Percentiles rank a stretch among this genome's conserved stretches.
phyloP scores from a whole-genome alignment of 1,284 basidiomycete genomes.

The Moniliophthora roreri region DNA sequence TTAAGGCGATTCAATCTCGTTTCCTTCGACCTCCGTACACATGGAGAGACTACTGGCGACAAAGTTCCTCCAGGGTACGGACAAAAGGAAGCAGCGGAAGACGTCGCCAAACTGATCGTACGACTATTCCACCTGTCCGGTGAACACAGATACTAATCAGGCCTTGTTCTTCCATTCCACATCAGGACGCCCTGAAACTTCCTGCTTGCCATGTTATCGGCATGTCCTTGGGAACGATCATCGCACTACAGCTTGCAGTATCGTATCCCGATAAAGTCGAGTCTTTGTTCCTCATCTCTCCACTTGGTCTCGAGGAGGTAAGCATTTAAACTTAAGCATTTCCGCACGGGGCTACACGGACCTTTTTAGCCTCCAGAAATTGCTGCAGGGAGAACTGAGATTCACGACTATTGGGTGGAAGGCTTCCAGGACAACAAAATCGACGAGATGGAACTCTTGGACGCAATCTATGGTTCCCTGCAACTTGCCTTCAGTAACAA shows the following conservation, averaged over 20 bases:
- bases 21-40: slow-evolving; percentile 13
- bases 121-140: too few species aligned
- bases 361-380: slow-evolving; percentile 32
- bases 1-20: slow-evolving; percentile 17
- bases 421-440: slow-evolving; percentile 19
- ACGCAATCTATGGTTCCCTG: slow-evolving; percentile 31
- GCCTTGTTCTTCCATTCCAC: too few species aligned
- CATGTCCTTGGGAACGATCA: slow-evolving; percentile 33
- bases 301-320: slow-evolving; percentile 35
- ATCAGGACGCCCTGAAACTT: slow-evolving; percentile 14
- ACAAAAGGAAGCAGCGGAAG: slow-evolving; percentile 12
- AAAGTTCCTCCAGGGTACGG: slow-evolving; percentile 13
- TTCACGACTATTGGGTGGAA: slow-evolving; percentile 33
- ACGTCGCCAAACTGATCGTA: slow-evolving; percentile 16
- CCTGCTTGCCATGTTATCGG: slow-evolving; percentile 30
- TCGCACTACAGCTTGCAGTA: slow-evolving; percentile 34
- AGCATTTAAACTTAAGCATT: slow-evolving; percentile 8
- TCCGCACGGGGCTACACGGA: neutral
- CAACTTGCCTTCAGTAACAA: slow-evolving; percentile 37
- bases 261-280: slow-evolving; percentile 31
- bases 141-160: neutral
- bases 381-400: slow-evolving; percentile 31
- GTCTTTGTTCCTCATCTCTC: slow-evolving; percentile 38
- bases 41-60: slow-evolving; percentile 15
- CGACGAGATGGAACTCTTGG: slow-evolving; percentile 26